Evolutionary conservation across 306 rosid genomes (phyloP).

Genomic region (Medicago truncatula): MtrunA17r5.0-ANR NC_053043.1:6375001-6375500

Average conservation of each 20-base stretch:
- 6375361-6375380: conserved; percentile 55
- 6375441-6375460: conserved; percentile 60
- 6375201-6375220: conserved; percentile 52
- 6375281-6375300: conserved; percentile 61
- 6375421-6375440: conserved; percentile 52
- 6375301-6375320: conserved; percentile 46
- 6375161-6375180: conserved; percentile 75
- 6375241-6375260: conserved; percentile 52
- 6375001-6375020: conserved; percentile 55
- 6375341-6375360: conserved; percentile 51
- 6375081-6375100: conserved; percentile 61
- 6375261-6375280: conserved; percentile 54
- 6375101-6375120: conserved; percentile 60
- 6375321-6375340: conserved; percentile 62
- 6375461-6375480: conserved; percentile 77
- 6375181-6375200: conserved; percentile 59
- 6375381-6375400: conserved; percentile 66
- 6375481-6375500: conserved; percentile 58
- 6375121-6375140: conserved; percentile 63
- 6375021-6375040: conserved; percentile 65
- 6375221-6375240: conserved; percentile 55
- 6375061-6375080: conserved; percentile 59
- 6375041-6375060: conserved; percentile 60
- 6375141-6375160: conserved; percentile 60
- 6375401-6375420: conserved; percentile 48